Percentiles rank a stretch among this genome's conserved stretches.
These are phyloP conservation scores for Rhodotorula glutinis DNA, from an alignment of 1,284 basidiomycete species.

Conservation along the genomic window DNA sequence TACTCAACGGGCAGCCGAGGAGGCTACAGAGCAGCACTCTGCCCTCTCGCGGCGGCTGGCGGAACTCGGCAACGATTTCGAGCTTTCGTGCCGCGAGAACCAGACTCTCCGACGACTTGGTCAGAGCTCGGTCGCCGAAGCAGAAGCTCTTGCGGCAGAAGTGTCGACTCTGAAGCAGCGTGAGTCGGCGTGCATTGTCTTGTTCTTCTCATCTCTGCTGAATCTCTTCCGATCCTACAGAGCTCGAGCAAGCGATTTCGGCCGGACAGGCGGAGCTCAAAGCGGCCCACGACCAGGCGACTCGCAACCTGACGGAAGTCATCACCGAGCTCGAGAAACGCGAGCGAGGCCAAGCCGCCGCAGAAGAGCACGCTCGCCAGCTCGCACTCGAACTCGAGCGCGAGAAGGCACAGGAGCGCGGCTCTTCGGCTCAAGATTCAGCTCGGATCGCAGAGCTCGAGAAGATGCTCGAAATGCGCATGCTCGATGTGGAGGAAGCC, in stretches of 20 bases:
- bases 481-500: slow-evolving; percentile 32
- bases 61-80: slow-evolving; percentile 7
- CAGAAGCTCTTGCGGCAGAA: slow-evolving; percentile 8
- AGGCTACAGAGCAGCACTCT: not conserved
- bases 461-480: slow-evolving; percentile 18
- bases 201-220: no score
- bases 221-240: not conserved
- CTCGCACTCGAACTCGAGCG: not conserved
- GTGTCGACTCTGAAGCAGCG: slow-evolving; percentile 6
- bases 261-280: not conserved
- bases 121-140: slow-evolving; percentile 22
- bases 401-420: not conserved
- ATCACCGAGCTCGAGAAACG: slow-evolving; percentile 3
- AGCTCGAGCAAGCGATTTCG: not conserved
- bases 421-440: not conserved
- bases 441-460: slow-evolving; percentile 27
- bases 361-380: slow-evolving; percentile 15
- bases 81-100: slow-evolving; percentile 26
- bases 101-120: slow-evolving; percentile 30
- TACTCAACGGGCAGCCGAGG: not conserved
- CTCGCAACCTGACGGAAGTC: slow-evolving; percentile 15
- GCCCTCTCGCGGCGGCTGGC: not conserved
- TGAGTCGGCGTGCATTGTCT: no score
- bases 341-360: slow-evolving; percentile 18
- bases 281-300: not conserved